A percentile compares a stretch with the other conserved stretches of the same genome.
phyloP scores from a whole-genome alignment of 495 filamentous ascomycete species.

The Durotheca rogersii region DNA sequence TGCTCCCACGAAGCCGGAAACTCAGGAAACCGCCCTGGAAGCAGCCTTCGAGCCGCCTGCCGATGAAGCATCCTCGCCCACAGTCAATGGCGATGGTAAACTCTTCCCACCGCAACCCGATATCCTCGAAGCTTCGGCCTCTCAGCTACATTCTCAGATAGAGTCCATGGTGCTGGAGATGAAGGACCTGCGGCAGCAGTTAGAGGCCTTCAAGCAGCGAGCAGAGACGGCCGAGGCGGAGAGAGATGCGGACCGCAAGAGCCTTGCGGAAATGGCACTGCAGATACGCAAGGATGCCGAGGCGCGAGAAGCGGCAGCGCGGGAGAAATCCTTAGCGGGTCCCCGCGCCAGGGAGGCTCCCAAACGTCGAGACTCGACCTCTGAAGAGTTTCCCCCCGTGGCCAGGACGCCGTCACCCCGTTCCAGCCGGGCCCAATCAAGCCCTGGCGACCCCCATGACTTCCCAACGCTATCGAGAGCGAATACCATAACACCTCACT shows the following conservation, averaged over 20 bases:
- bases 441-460: slow-evolving; percentile 15
- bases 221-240: slow-evolving; percentile 81
- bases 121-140: slow-evolving; percentile 44
- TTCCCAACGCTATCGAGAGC: slow-evolving; percentile 40
- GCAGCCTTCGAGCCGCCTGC: slow-evolving; percentile 43
- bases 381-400: slow-evolving; percentile 10
- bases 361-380: slow-evolving; percentile 16
- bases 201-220: slow-evolving; percentile 72
- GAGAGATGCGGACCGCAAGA: slow-evolving; percentile 62
- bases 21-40: slow-evolving; percentile 38
- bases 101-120: slow-evolving; percentile 45
- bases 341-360: slow-evolving; percentile 31
- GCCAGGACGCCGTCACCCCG: slow-evolving; percentile 22
- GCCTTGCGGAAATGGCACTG: slow-evolving; percentile 85
- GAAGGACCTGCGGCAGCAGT: slow-evolving; percentile 74
- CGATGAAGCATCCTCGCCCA: slow-evolving; percentile 32
- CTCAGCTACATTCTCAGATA: slow-evolving; percentile 67
- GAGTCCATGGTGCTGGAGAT: slow-evolving; percentile 82
- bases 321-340: slow-evolving; percentile 19
- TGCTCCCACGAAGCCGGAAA: slow-evolving; percentile 27
- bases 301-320: slow-evolving; percentile 57
- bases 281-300: slow-evolving; percentile 69
- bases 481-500: slow-evolving; percentile 45
- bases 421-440: slow-evolving; percentile 25
- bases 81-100: slow-evolving; percentile 36